These are phyloP conservation scores for Aspergillus sclerotialis DNA, from an alignment of 2,329 filamentous ascomycete species.

Conservation along the genomic window DNA sequence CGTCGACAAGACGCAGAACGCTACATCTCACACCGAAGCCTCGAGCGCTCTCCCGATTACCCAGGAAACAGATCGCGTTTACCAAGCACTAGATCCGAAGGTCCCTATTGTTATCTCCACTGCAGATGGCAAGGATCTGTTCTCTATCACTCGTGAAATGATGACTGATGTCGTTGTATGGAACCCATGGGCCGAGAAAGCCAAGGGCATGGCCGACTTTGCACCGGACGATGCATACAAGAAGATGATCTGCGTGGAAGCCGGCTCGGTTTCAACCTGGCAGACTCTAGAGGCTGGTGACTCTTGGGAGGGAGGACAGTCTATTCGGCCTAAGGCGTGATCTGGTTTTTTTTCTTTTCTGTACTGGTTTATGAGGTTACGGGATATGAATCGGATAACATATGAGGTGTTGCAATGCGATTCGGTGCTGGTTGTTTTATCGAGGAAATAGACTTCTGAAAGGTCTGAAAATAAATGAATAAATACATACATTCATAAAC, in stretches of 20 bases:
- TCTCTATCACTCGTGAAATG: slow-evolving; percentile 74
- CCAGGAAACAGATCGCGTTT: slow-evolving; percentile 81
- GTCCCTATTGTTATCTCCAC: slow-evolving; percentile 29
- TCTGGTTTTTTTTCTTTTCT: no score
- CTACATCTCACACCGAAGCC: slow-evolving; percentile 57
- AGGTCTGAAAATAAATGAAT: no score
- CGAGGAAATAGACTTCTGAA: background rate
- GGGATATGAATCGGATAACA: no score
- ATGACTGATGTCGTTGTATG: slow-evolving; percentile 86
- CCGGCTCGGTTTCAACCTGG: slow-evolving; percentile 76
- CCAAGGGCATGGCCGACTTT: slow-evolving; percentile 76
- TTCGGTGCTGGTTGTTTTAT: no score
- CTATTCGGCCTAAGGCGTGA: slow-evolving; percentile 37
- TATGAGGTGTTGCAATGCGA: no score
- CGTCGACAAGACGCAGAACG: slow-evolving; percentile 72
- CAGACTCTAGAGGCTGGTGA: slow-evolving; percentile 75
- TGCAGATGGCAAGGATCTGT: slow-evolving; percentile 53
- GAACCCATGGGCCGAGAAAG: slow-evolving; percentile 93
- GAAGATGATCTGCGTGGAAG: slow-evolving; percentile 91
- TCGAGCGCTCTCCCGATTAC: slow-evolving; percentile 61
- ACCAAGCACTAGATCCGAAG: slow-evolving; percentile 56
- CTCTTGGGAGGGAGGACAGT: slow-evolving; percentile 58
- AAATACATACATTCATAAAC: background rate
- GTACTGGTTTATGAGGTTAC: no score
- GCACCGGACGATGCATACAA: slow-evolving; percentile 82